Conservation (phyloP, 192 early-diverging fungal genomes). For the Diversispora eburnea region DNA sequence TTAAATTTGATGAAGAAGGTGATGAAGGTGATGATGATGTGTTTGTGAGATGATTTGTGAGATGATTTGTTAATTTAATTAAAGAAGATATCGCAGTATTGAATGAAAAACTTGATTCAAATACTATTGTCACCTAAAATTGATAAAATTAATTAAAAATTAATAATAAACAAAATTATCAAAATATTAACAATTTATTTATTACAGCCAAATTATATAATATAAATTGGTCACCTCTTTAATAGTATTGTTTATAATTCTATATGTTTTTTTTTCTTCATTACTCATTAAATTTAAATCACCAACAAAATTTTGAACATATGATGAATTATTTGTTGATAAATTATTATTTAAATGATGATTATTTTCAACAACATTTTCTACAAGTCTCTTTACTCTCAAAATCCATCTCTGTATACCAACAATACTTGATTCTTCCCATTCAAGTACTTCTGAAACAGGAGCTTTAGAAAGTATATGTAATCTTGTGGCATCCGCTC, state of each 20-base stretch:
- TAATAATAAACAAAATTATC: constrained; percentile 2
- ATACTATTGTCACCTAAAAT: constrained; percentile 35
- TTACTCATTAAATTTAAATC: constrained; percentile 34
- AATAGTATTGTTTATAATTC: constrained; percentile 48
- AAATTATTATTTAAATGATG: background rate
- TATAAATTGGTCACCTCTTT: constrained; percentile 56
- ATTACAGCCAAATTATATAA: no score
- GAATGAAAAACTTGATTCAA: constrained; percentile 53
- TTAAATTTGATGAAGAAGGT: no score
- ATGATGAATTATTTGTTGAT: background rate
- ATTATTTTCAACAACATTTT: constrained; percentile 25
- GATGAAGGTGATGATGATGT: no score
- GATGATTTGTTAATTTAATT: constrained; percentile 71
- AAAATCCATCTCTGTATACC: constrained; percentile 88
- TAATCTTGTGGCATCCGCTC: constrained; percentile 81
- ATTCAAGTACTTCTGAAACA: constrained; percentile 82
- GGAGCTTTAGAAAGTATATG: constrained; percentile 86
- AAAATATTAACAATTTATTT: background rate
- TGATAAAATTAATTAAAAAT: background rate
- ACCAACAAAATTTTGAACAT: background rate
- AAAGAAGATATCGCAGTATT: constrained; percentile 82
- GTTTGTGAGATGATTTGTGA: no score
- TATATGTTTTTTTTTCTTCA: constrained; percentile 51
- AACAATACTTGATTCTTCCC: constrained; percentile 87
- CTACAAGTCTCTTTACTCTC: constrained; percentile 59